Evolutionary conservation across 2,329 filamentous ascomycete genomes (phyloP).

Genomic region (Cordyceps tenuipes): DNA sequence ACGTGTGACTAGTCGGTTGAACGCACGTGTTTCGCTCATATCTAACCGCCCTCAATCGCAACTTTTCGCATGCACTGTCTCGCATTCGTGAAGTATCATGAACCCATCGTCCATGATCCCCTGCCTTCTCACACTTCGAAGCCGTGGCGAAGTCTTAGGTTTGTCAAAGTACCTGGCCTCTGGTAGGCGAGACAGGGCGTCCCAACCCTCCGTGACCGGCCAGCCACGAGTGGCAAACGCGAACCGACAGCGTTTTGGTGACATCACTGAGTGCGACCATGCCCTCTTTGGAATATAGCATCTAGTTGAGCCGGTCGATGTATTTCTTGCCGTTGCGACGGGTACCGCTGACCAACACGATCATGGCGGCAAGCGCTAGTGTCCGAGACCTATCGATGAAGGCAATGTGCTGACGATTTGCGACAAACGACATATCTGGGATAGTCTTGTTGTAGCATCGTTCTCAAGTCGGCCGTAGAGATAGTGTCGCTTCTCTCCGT

Average conservation of each 20-base stretch:
- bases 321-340: conserved; percentile 9
- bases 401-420: conserved; percentile 39
- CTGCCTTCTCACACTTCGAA: neutral
- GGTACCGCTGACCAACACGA: conserved; percentile 10
- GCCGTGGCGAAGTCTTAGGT: neutral
- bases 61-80: no score
- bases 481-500: conserved; percentile 33
- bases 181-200: conserved; percentile 8
- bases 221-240: conserved; percentile 7
- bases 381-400: conserved; percentile 18
- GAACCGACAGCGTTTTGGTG: conserved; percentile 2
- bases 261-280: conserved; percentile 2
- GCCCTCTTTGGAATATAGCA: conserved; percentile 8
- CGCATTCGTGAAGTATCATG: no score
- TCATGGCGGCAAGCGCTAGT: conserved; percentile 14
- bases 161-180: conserved; percentile 8
- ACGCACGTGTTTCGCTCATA: no score
- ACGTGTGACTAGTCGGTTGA: no score
- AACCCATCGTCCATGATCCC: no score
- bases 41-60: no score
- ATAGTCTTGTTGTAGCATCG: conserved; percentile 35
- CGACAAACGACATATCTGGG: conserved; percentile 37
- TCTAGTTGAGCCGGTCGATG: conserved; percentile 10
- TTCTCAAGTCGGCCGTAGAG: conserved; percentile 34
- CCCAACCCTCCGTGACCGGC: conserved; percentile 9